These are phyloP conservation scores for Psilocybe azurescens DNA, from an alignment of 768 basidiomycete genomes.

Conservation along the genomic window DNA sequence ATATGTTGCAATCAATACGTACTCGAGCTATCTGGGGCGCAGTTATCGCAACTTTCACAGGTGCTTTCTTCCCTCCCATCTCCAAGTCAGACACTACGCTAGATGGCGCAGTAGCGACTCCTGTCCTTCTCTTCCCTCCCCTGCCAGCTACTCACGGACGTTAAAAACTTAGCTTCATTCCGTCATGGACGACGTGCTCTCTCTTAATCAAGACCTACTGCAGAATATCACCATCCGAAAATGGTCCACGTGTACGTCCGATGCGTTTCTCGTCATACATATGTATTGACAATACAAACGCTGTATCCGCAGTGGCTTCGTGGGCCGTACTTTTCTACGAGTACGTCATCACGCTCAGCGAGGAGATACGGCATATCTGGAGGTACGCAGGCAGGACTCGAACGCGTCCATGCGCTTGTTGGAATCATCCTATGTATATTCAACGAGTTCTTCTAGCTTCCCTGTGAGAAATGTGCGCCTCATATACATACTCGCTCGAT, in stretches of 20 bases:
- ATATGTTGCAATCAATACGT: no score
- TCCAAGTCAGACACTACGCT: no score
- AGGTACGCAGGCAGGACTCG: background rate
- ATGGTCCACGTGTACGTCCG: background rate
- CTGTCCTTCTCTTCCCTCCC: background rate
- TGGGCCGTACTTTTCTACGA: conserved; percentile 1
- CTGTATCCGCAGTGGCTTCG: conserved; percentile 1
- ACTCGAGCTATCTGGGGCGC: no score
- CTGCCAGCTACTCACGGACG: background rate
- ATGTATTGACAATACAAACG: background rate
- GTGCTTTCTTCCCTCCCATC: no score
- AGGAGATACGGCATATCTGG: conserved; percentile 6
- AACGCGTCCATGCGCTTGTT: no score
- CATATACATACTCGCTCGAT: background rate
- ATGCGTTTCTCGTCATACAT: background rate
- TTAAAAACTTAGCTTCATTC: background rate
- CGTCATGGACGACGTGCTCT: background rate
- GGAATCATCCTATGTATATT: background rate
- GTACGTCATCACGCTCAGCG: conserved; percentile 1
- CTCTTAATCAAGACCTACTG: background rate
- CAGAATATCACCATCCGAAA: background rate
- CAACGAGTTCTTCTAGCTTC: background rate
- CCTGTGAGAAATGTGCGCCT: background rate
- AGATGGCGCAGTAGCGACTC: no score
- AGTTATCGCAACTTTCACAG: no score